phyloP scores from a whole-genome alignment of 1,284 basidiomycete species.

The Kwoniella shivajii region DNA sequence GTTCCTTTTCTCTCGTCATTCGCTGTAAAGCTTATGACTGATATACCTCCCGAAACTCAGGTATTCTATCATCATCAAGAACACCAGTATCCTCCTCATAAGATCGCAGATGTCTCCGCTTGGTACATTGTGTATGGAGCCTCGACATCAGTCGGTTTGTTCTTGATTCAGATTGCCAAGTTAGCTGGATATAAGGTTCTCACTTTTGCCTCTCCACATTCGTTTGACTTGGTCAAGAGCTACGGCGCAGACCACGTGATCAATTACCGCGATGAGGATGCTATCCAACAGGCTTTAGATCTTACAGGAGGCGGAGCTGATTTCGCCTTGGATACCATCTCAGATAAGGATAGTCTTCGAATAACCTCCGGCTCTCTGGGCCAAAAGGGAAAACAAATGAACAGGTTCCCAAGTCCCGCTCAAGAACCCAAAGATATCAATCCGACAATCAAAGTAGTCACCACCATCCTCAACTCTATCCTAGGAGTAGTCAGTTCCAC shows the following conservation, averaged over 20 bases:
- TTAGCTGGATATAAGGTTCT: constrained; percentile 56
- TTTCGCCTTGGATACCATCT: constrained; percentile 42
- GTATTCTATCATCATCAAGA: too few relatives aligned
- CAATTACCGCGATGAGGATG: constrained; percentile 35
- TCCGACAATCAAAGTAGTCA: constrained; percentile 33
- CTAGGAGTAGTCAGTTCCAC: constrained; percentile 30
- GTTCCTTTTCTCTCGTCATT: too few relatives aligned
- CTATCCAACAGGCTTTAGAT: constrained; percentile 31
- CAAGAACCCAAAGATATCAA: constrained; percentile 16
- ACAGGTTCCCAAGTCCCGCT: constrained; percentile 29
- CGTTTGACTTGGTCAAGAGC: constrained; percentile 53
- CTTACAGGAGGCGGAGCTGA: constrained; percentile 38
- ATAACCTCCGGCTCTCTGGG: constrained; percentile 28
- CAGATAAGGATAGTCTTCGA: constrained; percentile 28
- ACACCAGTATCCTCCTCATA: constrained; percentile 39
- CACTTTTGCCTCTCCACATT: constrained; percentile 54
- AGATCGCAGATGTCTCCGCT: constrained; percentile 14
- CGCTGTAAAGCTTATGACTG: too few relatives aligned
- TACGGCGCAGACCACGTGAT: constrained; percentile 56
- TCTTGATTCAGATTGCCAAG: constrained; percentile 57
- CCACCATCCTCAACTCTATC: constrained; percentile 41
- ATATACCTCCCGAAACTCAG: too few relatives aligned
- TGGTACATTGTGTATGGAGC: constrained; percentile 57
- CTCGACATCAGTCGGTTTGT: constrained; percentile 56
- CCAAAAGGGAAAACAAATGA: constrained; percentile 33